Evolutionary conservation across 805 yeast species (phyloP).

Genomic region (Blastobotrys parvus): DNA sequence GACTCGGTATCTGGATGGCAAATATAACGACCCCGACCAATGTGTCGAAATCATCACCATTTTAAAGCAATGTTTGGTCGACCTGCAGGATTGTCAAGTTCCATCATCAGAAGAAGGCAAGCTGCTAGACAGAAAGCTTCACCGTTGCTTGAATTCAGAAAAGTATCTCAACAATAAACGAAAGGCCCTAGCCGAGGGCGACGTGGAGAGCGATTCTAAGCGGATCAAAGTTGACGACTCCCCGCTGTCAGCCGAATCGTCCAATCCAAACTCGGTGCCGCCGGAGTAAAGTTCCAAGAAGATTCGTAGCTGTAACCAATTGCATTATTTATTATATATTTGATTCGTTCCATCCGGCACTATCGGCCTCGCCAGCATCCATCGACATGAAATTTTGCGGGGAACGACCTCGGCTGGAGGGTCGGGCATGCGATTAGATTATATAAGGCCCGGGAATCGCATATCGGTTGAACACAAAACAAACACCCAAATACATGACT

Average conservation of each 20-base stretch:
- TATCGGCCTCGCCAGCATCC: too few relatives aligned
- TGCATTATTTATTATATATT: too few relatives aligned
- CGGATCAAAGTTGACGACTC: neutral
- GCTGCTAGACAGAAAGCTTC: constrained; percentile 28
- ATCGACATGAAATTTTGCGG: too few relatives aligned
- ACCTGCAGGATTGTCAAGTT: constrained; percentile 13
- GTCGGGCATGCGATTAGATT: too few relatives aligned
- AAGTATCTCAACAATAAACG: constrained; percentile 10
- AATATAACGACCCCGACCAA: constrained; percentile 8
- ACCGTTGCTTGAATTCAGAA: constrained; percentile 24
- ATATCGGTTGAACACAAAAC: too few relatives aligned
- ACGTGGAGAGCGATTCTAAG: neutral
- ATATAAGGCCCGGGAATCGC: too few relatives aligned
- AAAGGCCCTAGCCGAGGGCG: neutral
- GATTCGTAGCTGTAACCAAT: too few relatives aligned
- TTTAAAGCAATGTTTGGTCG: constrained; percentile 22
- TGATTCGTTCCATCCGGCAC: too few relatives aligned
- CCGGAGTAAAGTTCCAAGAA: too few relatives aligned
- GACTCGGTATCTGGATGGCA: constrained; percentile 48
- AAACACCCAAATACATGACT: too few relatives aligned
- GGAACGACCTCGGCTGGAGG: too few relatives aligned
- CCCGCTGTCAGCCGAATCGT: neutral
- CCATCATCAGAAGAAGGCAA: constrained; percentile 27
- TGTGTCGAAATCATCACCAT: constrained; percentile 12
- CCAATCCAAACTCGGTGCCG: neutral